Conservation (phyloP, 208 protist genomes). For the Crithidia sp. region DNA sequence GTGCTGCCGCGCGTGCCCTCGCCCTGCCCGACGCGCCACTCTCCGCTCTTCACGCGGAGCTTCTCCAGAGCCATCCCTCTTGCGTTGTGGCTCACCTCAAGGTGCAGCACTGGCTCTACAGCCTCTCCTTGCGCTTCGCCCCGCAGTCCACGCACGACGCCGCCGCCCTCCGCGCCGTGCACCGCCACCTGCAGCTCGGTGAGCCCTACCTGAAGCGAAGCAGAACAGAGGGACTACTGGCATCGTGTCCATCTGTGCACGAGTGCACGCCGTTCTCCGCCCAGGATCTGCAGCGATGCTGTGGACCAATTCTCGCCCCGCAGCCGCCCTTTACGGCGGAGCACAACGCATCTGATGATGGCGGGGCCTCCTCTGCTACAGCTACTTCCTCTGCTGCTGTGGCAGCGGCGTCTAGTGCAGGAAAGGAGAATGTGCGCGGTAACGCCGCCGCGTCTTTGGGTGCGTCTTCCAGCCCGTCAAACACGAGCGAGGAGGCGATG, state of each 20-base stretch:
- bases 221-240: not conserved
- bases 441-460: not conserved
- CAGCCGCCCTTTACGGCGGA: conserved; percentile 21
- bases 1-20: conserved; percentile 43
- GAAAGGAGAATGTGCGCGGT: conserved; percentile 2
- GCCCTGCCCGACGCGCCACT: conserved; percentile 49
- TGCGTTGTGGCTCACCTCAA: conserved; percentile 65
- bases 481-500: not conserved
- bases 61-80: conserved; percentile 36
- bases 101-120: conserved; percentile 84
- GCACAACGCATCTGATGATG: not conserved
- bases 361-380: not conserved
- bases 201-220: conserved; percentile 45
- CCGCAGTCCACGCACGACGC: conserved; percentile 46
- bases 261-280: conserved; percentile 20
- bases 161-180: conserved; percentile 42
- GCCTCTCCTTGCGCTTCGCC: conserved; percentile 50
- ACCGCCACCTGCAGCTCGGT: conserved; percentile 56
- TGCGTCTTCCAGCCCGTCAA: not conserved
- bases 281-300: conserved; percentile 19
- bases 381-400: too few relatives aligned
- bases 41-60: conserved; percentile 47
- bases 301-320: conserved; percentile 15
- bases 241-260: conserved; percentile 11
- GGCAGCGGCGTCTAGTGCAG: not conserved